Base-by-base conservation (phyloP, 2,329 filamentous ascomycete species). In the Fusarium humuli region DNA sequence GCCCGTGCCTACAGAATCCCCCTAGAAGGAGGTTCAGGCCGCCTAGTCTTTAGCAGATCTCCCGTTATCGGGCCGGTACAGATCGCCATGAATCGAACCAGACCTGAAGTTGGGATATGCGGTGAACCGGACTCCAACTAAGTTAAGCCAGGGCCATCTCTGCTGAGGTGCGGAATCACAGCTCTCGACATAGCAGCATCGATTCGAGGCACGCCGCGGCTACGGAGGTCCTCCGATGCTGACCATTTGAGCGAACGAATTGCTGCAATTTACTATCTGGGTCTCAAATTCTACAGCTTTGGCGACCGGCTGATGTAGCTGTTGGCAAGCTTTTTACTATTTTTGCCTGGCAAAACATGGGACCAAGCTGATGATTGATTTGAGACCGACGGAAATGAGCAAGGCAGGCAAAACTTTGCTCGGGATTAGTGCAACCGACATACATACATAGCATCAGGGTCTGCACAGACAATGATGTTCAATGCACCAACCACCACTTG, bases 11-110 rank as follows among this genome's bases (percentile, higher is more conserved):
- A 62, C 56, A 45, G 54, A 71, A 72, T 27, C 32, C 32, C 49
- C 57, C 46, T 56, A 52, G 56, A 66, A 68, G 45, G 45, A 56
- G 58, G 49, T 57, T 59, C 52, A 61, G 50, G 53, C 45, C 29
- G 50, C 61, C 42, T 54, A 66, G 63, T 66, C 54, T 42, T 42
- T 67, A 53, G 60, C 58, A 72, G 72, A 74, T 75, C 68, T 75
- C 63, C 64, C 72, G 61, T 63, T 52, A 66, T 59, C 73, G 73
- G 71, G 46, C 73, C 71, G 71, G 73, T 27, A 57, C 16, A 44
- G 71, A 70, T 72, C 64, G 46, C 45, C 57, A 58, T 53, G 49
- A 61, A 57, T 60, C 57, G 42, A 55, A 70, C 67, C 67, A 61
- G 67, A 47, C 66, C 69, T 59, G 57, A 69, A 41, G 49, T 41